A percentile compares a stretch with the other conserved stretches of the same genome.
Conservation (phyloP, 768 basidiomycete genomes). For the Cubamyces lactineus region DNA sequence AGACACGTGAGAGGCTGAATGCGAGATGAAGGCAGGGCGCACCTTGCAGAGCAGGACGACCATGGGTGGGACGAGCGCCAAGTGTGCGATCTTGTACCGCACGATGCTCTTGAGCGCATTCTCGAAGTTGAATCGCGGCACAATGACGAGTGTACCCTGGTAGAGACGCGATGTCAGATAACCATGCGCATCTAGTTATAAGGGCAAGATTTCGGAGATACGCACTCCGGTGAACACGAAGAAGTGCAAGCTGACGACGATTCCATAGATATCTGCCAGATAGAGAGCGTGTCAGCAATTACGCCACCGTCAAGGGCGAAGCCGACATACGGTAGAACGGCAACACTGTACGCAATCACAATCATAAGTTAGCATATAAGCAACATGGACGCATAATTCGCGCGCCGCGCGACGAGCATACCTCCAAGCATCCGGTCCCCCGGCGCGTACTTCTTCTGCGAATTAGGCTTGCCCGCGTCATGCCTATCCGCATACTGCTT, state of each 20-base stretch:
- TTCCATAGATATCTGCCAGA: constrained; percentile 63
- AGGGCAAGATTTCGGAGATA: not conserved
- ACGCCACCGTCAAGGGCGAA: too few species aligned
- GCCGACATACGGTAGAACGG: constrained; percentile 26
- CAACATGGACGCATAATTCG: not conserved
- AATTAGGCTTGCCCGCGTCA: constrained; percentile 9
- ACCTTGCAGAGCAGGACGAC: constrained; percentile 53
- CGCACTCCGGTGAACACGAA: constrained; percentile 58
- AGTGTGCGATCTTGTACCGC: constrained; percentile 57
- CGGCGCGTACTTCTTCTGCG: constrained; percentile 35
- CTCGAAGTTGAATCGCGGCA: constrained; percentile 64
- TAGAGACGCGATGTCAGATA: not conserved
- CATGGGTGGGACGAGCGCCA: constrained; percentile 61
- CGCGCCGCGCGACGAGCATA: constrained; percentile 31
- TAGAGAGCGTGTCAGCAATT: constrained; percentile 31
- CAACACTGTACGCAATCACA: constrained; percentile 12
- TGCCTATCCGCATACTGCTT: constrained; percentile 45
- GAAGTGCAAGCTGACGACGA: constrained; percentile 65
- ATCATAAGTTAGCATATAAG: not conserved
- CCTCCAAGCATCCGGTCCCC: constrained; percentile 67
- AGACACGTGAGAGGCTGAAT: too few species aligned
- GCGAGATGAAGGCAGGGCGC: not conserved
- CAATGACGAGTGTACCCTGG: constrained; percentile 57
- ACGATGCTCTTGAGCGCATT: constrained; percentile 65
- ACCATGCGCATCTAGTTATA: not conserved